phyloP scores from a whole-genome alignment of 2,329 filamentous ascomycete genomes.

The Diaporthe citrichinensis region DNA sequence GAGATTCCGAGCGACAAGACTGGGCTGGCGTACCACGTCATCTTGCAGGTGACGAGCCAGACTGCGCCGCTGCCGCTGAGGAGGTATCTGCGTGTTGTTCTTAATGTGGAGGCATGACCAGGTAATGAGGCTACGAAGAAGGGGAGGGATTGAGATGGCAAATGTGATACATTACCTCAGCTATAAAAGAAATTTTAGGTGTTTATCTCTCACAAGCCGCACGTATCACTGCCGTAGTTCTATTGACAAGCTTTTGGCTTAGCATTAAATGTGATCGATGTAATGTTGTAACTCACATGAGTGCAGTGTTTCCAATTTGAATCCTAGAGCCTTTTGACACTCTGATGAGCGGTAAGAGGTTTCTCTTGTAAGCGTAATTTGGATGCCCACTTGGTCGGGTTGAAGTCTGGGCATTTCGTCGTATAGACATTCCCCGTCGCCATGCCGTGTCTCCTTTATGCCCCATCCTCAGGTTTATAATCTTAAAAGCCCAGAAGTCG shows the following conservation, averaged over 20 bases:
- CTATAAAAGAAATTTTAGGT: not conserved
- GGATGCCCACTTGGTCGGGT: not conserved
- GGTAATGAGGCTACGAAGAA: no score
- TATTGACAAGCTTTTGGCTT: not conserved
- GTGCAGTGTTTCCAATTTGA: not conserved
- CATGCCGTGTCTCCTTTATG: not conserved
- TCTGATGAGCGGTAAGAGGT: not conserved
- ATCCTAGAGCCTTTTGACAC: no score
- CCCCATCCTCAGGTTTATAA: not conserved
- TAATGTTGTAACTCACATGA: not conserved
- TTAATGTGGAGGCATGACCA: not conserved
- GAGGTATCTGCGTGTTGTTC: slow-evolving; percentile 8
- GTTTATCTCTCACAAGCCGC: not conserved
- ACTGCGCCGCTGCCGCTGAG: not conserved
- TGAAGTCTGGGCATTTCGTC: not conserved
- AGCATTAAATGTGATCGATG: not conserved
- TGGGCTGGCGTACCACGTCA: not conserved
- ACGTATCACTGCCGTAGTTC: not conserved
- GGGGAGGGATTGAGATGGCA: not conserved
- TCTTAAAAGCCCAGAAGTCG: not conserved
- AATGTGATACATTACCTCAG: not conserved
- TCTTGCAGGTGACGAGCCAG: not conserved
- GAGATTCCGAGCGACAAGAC: not conserved
- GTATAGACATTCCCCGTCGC: not conserved
- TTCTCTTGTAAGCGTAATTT: not conserved